Conservation (phyloP, 2,329 filamentous ascomycete genomes). For the Colletotrichum sidae region DNA sequence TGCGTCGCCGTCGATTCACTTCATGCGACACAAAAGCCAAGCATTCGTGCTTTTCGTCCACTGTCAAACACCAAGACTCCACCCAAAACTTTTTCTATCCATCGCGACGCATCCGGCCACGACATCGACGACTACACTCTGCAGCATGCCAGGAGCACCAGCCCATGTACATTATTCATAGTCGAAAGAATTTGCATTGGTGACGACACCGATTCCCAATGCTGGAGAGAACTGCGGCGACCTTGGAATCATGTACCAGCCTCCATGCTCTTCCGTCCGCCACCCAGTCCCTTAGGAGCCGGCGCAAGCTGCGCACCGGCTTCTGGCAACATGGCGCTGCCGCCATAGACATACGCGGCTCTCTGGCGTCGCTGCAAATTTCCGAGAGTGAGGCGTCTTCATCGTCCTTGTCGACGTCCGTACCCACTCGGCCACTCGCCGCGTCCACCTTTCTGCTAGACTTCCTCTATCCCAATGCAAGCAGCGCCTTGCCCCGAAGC, state of each 20-base stretch:
- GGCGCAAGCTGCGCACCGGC: slow-evolving; percentile 58
- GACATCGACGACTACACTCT: slow-evolving; percentile 4
- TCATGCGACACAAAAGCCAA: neutral
- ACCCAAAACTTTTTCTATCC: slow-evolving; percentile 26
- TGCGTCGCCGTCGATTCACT: too few relatives aligned
- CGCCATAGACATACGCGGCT: slow-evolving; percentile 58
- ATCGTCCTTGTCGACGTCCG: slow-evolving; percentile 38
- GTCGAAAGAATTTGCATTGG: slow-evolving; percentile 20
- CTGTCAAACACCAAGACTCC: slow-evolving; percentile 24
- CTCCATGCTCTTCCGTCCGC: slow-evolving; percentile 60
- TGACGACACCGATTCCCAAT: slow-evolving; percentile 50
- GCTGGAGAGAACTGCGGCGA: slow-evolving; percentile 69
- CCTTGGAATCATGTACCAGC: slow-evolving; percentile 67
- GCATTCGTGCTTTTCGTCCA: slow-evolving; percentile 9
- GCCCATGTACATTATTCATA: slow-evolving; percentile 19
- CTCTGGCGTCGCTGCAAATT: slow-evolving; percentile 47
- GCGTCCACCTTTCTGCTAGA: slow-evolving; percentile 66
- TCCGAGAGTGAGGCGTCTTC: slow-evolving; percentile 39
- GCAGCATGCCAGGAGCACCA: slow-evolving; percentile 22
- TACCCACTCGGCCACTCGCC: slow-evolving; percentile 47
- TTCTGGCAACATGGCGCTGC: slow-evolving; percentile 68
- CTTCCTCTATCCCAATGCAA: slow-evolving; percentile 64
- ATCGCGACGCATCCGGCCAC: slow-evolving; percentile 19
- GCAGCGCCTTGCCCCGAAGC: slow-evolving; percentile 57
- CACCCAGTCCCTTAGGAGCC: slow-evolving; percentile 50